Conservation (phyloP, 345 rosid species). For the Lumnitzera littorea region DNA sequence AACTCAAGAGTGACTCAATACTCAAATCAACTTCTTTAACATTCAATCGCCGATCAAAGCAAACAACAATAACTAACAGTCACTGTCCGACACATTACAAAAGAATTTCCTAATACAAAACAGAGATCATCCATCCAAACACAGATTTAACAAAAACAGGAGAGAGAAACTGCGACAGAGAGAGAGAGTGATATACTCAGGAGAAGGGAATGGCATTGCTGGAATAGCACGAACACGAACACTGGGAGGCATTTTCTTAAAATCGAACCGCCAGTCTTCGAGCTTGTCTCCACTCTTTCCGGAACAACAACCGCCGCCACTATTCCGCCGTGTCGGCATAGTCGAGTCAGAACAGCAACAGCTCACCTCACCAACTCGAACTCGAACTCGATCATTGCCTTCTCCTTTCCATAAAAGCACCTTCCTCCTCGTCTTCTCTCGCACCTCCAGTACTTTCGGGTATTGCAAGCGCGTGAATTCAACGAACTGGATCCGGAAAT, state of each 20-base stretch:
- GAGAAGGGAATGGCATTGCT: constrained; percentile 68
- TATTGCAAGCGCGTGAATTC: constrained; percentile 13
- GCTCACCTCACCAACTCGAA: constrained; percentile 21
- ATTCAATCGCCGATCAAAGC: too few relatives aligned
- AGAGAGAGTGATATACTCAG: constrained; percentile 41
- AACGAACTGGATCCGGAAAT: constrained; percentile 28
- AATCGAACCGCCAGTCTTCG: constrained; percentile 53
- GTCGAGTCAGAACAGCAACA: constrained; percentile 60
- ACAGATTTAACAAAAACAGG: too few relatives aligned
- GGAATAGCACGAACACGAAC: constrained; percentile 51
- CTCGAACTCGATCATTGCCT: constrained; percentile 1
- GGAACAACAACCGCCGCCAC: neutral
- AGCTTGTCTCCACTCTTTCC: constrained; percentile 35
- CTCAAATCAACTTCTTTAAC: too few relatives aligned
- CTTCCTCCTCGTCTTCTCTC: constrained; percentile 27
- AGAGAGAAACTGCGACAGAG: too few relatives aligned
- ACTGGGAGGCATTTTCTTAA: constrained; percentile 40
- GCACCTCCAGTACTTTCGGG: constrained; percentile 7
- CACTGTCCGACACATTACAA: too few relatives aligned
- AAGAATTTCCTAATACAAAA: too few relatives aligned
- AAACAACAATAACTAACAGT: too few relatives aligned
- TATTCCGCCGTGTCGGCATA: constrained; percentile 40
- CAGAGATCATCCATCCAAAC: too few relatives aligned
- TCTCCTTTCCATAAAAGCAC: constrained; percentile 5
- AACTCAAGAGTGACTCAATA: neutral